Percentiles rank a stretch among this genome's conserved stretches.
These are phyloP conservation scores for Trichoderma sp. DNA, from an alignment of 2,329 filamentous ascomycete species.

Conservation along the genomic window DNA sequence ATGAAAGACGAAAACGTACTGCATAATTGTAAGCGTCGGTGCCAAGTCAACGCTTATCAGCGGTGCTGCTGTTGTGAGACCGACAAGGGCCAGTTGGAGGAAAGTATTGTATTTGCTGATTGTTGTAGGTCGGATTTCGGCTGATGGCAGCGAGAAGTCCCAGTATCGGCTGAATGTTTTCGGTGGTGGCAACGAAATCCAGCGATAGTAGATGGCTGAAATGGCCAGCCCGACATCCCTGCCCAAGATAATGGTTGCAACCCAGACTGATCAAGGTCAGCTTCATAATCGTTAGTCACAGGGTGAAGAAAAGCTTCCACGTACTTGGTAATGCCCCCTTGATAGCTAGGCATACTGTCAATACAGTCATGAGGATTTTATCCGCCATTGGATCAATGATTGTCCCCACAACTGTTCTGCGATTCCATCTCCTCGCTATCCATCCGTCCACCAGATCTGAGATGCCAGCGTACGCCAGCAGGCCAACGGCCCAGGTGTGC, in stretches of 20 bases:
- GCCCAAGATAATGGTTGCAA: slow-evolving; percentile 87
- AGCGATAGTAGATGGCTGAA: slow-evolving; percentile 91
- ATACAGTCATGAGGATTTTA: slow-evolving; percentile 91
- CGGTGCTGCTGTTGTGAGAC: slow-evolving; percentile 78
- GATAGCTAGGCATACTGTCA: slow-evolving; percentile 80
- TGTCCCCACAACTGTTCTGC: slow-evolving; percentile 91
- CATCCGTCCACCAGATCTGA: slow-evolving; percentile 93
- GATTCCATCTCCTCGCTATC: slow-evolving; percentile 84
- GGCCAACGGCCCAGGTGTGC: slow-evolving; percentile 72
- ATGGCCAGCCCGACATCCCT: slow-evolving; percentile 81
- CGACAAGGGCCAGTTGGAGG: slow-evolving; percentile 83
- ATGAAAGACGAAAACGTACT: slow-evolving; percentile 50
- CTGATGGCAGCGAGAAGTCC: slow-evolving; percentile 92
- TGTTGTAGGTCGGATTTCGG: slow-evolving; percentile 78
- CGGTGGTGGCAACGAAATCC: slow-evolving; percentile 88
- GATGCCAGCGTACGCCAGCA: slow-evolving; percentile 91
- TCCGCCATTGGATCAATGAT: slow-evolving; percentile 97
- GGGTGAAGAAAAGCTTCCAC: slow-evolving; percentile 32
- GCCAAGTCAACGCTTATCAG: slow-evolving; percentile 64
- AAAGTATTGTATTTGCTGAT: slow-evolving; percentile 95
- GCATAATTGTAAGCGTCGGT: slow-evolving; percentile 59
- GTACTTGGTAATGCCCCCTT: slow-evolving; percentile 79
- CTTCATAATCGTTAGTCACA: not conserved
- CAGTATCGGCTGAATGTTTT: slow-evolving; percentile 93
- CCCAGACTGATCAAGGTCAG: slow-evolving; percentile 61